Percentiles rank a stretch among this genome's conserved stretches.
Evolutionary conservation across 192 early-diverging fungal species (phyloP).

Genomic region (Ambispora gerdemannii): DNA sequence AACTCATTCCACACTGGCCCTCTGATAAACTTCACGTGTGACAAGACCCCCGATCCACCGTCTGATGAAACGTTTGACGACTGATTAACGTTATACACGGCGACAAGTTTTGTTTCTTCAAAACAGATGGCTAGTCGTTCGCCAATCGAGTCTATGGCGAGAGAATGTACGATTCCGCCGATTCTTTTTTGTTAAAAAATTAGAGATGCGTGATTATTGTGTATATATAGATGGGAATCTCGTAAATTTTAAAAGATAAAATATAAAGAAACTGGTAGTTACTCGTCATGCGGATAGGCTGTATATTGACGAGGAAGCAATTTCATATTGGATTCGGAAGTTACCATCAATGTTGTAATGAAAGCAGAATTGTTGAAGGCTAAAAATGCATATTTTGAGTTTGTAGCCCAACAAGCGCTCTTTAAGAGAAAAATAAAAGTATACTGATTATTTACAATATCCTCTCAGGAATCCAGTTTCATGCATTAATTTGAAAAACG

Average conservation of each 20-base stretch:
- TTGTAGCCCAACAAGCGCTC: slow-evolving; percentile 23
- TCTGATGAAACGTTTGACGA: slow-evolving; percentile 8
- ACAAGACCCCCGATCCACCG: background rate
- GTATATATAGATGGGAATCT: no score
- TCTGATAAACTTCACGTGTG: background rate
- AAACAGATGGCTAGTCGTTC: slow-evolving; percentile 16
- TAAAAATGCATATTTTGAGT: slow-evolving; percentile 11
- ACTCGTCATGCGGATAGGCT: background rate
- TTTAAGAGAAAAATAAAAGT: no score
- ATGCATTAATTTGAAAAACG: background rate
- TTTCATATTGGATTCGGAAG: slow-evolving; percentile 17
- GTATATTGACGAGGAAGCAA: slow-evolving; percentile 4
- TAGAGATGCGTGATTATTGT: background rate
- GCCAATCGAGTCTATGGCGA: slow-evolving; percentile 22
- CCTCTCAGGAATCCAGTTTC: background rate
- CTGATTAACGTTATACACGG: slow-evolving; percentile 8
- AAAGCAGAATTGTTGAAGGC: background rate
- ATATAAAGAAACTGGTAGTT: no score
- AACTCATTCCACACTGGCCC: slow-evolving; percentile 14
- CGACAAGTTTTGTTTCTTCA: background rate
- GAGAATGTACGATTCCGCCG: background rate
- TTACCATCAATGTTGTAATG: slow-evolving; percentile 7
- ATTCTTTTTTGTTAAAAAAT: background rate
- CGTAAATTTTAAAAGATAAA: no score
- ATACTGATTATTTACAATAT: background rate